Base-by-base conservation (phyloP, 345 rosid species). In the Psidium friedrichsthalianum region DNA sequence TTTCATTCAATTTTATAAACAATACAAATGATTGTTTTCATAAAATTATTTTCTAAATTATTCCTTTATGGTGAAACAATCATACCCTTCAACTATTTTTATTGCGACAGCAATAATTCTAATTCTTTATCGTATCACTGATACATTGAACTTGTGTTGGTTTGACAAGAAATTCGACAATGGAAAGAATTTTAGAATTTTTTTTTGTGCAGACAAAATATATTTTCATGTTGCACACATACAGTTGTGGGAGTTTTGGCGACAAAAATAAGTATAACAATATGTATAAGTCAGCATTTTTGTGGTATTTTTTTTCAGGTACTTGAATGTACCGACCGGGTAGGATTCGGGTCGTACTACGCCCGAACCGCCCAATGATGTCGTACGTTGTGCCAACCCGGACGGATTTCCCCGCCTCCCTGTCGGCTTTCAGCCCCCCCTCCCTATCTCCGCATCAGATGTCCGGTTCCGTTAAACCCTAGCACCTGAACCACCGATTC, bases 101-200 rank as follows among this genome's bases (percentile, higher is more conserved):
- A 18, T 20, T 4, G 20, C 0, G 6, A 36, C 6, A 18, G 13
- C 6, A 36, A 9, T 2, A 2, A 1, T 69, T 20, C 3, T 36
- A 15, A 7, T 3, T 29, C 6, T 3, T 29, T 64, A 7, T 29
- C 2, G 1, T 5, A 1, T 15, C 1, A 0, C 1, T 3, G 21
- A 64, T 29, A 64, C 9, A 1, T 21, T 4, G 0, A 64, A 64
- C 42, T 15, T 29, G 0, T 61, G 15, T 1, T 0, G 2, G 18
- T 10, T 4, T 15, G 42, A 15, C 22, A 7, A 64, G 15, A 29
- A 64, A 64, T 8, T 64, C 2, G 5, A 55, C 57, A 7, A 55
- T 55, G 57, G 57, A 21, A 20, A 55, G 36, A 20, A 20, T 6
- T 20, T 55, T 20, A 20, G 57, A 3, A 21, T 55, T 55, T 21